A percentile compares a stretch with the other conserved stretches of the same genome.
Evolutionary conservation across 352 stramenopile genomes (phyloP).

Genomic region (Pythium oligandrum): DNA sequence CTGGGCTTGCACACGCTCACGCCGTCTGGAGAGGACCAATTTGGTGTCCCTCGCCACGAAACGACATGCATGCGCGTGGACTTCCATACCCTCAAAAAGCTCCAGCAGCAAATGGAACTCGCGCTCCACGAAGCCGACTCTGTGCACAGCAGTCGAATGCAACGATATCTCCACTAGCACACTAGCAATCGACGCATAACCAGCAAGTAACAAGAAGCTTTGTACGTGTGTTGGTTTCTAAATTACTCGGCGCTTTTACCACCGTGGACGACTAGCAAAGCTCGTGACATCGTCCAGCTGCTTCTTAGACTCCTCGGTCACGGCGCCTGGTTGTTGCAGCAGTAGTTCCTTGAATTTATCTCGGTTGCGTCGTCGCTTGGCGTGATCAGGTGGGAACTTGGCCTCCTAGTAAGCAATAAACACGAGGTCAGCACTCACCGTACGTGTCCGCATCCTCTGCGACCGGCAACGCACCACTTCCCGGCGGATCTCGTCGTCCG

Average conservation of each 20-base stretch:
- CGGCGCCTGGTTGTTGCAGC: conserved; percentile 33
- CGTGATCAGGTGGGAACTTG: conserved; percentile 55
- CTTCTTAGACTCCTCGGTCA: conserved; percentile 60
- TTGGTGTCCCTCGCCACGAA: conserved; percentile 13
- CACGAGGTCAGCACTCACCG: conserved; percentile 1
- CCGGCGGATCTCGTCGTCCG: conserved; percentile 71
- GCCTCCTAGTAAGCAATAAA: conserved; percentile 38
- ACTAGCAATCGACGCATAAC: conserved; percentile 1
- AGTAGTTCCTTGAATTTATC: conserved; percentile 75
- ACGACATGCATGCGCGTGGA: conserved; percentile 55
- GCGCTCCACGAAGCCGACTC: conserved; percentile 69
- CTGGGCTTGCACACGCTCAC: conserved; percentile 46
- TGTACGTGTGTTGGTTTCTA: neutral
- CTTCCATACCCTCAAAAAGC: conserved; percentile 53
- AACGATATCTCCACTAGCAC: conserved; percentile 60
- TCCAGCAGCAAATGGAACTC: conserved; percentile 60
- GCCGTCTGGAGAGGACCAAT: conserved; percentile 1
- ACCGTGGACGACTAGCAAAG: conserved; percentile 24
- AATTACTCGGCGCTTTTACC: neutral
- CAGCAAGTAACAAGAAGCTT: neutral
- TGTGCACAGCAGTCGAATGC: conserved; percentile 64
- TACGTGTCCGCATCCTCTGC: neutral
- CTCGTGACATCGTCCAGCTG: conserved; percentile 76
- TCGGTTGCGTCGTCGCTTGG: conserved; percentile 57
- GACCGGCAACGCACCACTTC: conserved; percentile 49